Evolutionary conservation across 495 filamentous ascomycete species (phyloP).

Genomic region (Terfezia boudieri): DNA sequence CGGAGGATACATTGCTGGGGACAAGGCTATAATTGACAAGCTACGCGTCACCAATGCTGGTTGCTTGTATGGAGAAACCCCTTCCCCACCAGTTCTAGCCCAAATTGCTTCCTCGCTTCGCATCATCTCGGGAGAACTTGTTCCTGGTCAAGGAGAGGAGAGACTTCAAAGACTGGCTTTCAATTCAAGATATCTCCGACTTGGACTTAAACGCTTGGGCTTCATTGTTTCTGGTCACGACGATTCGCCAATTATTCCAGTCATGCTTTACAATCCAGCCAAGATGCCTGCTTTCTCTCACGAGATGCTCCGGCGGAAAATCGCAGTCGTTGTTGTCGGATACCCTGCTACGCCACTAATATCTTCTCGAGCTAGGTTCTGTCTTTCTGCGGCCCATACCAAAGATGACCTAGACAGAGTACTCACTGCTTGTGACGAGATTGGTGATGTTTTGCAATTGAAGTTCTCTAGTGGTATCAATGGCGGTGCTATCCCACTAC

Average conservation of each 20-base stretch:
- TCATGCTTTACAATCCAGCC: slow-evolving; percentile 84
- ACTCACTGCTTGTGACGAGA: slow-evolving; percentile 72
- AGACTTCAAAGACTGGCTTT: slow-evolving; percentile 88
- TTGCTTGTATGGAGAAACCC: slow-evolving; percentile 69
- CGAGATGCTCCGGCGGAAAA: slow-evolving; percentile 93
- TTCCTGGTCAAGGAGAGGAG: slow-evolving; percentile 84
- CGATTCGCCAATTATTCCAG: slow-evolving; percentile 87
- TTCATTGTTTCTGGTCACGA: slow-evolving; percentile 95
- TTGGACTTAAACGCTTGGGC: slow-evolving; percentile 88
- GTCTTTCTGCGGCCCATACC: slow-evolving; percentile 85
- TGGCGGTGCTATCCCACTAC: slow-evolving; percentile 54
- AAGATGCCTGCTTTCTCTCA: slow-evolving; percentile 97
- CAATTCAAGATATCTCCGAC: slow-evolving; percentile 91
- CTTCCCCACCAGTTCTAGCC: slow-evolving; percentile 61
- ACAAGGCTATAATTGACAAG: slow-evolving; percentile 79
- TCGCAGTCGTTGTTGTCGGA: slow-evolving; percentile 93
- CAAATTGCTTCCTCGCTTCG: slow-evolving; percentile 70
- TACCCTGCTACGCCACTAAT: slow-evolving; percentile 96
- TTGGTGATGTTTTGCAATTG: slow-evolving; percentile 75
- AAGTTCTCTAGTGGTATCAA: slow-evolving; percentile 92
- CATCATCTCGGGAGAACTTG: slow-evolving; percentile 70
- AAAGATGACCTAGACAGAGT: slow-evolving; percentile 93
- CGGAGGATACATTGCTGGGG: slow-evolving; percentile 81
- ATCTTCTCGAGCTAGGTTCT: slow-evolving; percentile 82
- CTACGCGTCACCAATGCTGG: slow-evolving; percentile 68